Evolutionary conservation across 768 basidiomycete genomes (phyloP), one percentile per base, ranked within the genome.

Genomic region (Kondoa malvinella): DNA sequence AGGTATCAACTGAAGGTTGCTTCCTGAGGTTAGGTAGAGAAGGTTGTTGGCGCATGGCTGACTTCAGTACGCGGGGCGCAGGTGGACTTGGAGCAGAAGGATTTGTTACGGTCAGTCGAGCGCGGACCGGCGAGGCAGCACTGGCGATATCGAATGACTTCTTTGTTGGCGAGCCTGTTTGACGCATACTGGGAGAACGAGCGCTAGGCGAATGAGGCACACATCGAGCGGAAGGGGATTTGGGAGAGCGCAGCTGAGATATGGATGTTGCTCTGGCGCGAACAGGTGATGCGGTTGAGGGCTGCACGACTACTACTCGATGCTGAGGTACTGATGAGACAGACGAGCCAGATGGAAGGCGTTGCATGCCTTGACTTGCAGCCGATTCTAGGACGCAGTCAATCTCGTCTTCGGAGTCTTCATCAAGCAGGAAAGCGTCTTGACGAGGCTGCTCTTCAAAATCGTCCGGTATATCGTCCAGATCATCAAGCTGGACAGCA

Each of bases 381-480:
- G 40, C 40, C 12, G 70, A 65, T 64, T 72, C 71, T 58, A 74
- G 64, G 56, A 74, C 40, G 15, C 67, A 50, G 30, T 73, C 73
- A 57, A 74, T 69, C 64, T 74, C 73, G 30, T 70, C 73, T 57
- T 74, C 73, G 25, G 73, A 74, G 21, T 74, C 72, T 26, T 63
- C 67, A 14, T 68, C 62, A 27, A 64, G 62, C 64, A 34, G 40
- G 26, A 64, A 40, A 29, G 32, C 56, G 8, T 62, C 70, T n/a
- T 69, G 56, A 1, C 30, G 32, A 26, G 60, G 2, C 15, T 34
- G 29, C 16, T 65, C n/a, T 1, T 68, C 69, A 31, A 68, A 56
- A 21, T 70, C 70, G 60, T 74, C 73, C 2, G 70, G 70, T 1
- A 71, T 69, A 25, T 73, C 72, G 27, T 77, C 76, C 34, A 79